A percentile compares a stretch with the other conserved stretches of the same genome.
These are phyloP conservation scores for Mycocalia duriaeana DNA, from an alignment of 1,284 basidiomycete genomes.

Conservation along the genomic window DNA sequence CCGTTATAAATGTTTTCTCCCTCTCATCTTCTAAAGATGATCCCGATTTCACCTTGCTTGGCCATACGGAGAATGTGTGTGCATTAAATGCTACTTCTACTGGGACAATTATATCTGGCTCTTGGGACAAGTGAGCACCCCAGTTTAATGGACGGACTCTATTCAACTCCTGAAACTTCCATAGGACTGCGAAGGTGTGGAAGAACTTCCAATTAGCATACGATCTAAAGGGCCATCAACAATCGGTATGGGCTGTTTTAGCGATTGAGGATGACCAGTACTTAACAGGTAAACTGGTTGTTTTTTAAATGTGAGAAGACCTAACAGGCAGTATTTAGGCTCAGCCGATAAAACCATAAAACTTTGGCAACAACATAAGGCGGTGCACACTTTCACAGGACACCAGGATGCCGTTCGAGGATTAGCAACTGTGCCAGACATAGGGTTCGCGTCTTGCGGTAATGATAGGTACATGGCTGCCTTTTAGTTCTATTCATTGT, in stretches of 20 bases:
- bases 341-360: slow-evolving; percentile 96
- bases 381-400: slow-evolving; percentile 72
- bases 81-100: slow-evolving; percentile 68
- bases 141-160: no score
- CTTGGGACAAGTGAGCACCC: slow-evolving; percentile 89
- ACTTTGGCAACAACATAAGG: slow-evolving; percentile 78
- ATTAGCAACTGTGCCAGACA: slow-evolving; percentile 73
- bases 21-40: slow-evolving; percentile 57
- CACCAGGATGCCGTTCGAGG: slow-evolving; percentile 91
- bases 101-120: slow-evolving; percentile 86
- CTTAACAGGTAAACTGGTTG: slow-evolving; percentile 64
- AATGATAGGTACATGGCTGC: slow-evolving; percentile 75
- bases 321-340: slow-evolving; percentile 54
- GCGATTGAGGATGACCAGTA: slow-evolving; percentile 77
- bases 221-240: slow-evolving; percentile 81
- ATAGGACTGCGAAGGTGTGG: slow-evolving; percentile 93
- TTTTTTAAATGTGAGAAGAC: no score
- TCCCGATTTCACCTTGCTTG: slow-evolving; percentile 77
- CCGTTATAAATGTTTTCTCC: slow-evolving; percentile 77
- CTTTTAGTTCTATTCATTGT: slow-evolving; percentile 2
- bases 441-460: slow-evolving; percentile 91
- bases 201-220: slow-evolving; percentile 72
- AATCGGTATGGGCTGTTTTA: slow-evolving; percentile 93
- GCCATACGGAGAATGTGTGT: slow-evolving; percentile 91
- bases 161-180: not conserved